These are phyloP conservation scores for Echria macrotheca DNA, from an alignment of 495 filamentous ascomycete genomes.

Conservation along the genomic window DNA sequence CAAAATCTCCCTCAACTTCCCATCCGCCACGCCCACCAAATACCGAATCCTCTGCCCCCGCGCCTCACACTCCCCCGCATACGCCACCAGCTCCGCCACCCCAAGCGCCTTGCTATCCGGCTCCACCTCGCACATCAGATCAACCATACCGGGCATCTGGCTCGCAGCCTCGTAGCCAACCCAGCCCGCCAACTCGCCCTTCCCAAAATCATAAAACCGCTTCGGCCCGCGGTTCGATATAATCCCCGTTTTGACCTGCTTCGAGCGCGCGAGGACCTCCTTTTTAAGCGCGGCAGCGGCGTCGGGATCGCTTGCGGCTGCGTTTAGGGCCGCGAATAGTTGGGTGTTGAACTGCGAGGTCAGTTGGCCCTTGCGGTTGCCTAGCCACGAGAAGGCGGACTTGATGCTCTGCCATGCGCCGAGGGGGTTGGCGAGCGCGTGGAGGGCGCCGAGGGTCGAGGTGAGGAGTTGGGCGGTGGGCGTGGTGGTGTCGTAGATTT, in stretches of 20 bases:
- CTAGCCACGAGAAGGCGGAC: neutral
- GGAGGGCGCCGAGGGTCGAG: constrained; percentile 3
- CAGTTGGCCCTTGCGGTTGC: constrained; percentile 10
- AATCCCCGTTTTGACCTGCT: constrained; percentile 8
- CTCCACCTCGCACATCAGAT: neutral
- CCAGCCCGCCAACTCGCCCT: neutral
- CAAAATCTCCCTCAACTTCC: too few species aligned
- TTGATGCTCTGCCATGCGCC: constrained; percentile 2
- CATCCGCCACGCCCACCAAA: too few species aligned
- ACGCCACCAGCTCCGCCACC: neutral
- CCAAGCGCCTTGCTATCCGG: neutral
- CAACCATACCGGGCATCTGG: neutral
- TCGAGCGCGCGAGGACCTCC: neutral
- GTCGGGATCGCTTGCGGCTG: neutral
- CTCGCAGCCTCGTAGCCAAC: neutral
- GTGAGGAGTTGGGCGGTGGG: constrained; percentile 6
- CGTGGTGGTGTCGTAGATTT: constrained; percentile 1
- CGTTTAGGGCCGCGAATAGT: neutral
- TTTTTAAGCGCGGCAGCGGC: neutral
- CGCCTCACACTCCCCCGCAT: neutral
- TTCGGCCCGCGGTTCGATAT: neutral
- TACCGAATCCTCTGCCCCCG: neutral
- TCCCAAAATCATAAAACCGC: constrained; percentile 2
- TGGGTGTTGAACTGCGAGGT: constrained; percentile 7
- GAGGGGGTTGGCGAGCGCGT: constrained; percentile 7